phyloP scores from a whole-genome alignment of 768 basidiomycete species.

The Naganishia friedmannii region DNA sequence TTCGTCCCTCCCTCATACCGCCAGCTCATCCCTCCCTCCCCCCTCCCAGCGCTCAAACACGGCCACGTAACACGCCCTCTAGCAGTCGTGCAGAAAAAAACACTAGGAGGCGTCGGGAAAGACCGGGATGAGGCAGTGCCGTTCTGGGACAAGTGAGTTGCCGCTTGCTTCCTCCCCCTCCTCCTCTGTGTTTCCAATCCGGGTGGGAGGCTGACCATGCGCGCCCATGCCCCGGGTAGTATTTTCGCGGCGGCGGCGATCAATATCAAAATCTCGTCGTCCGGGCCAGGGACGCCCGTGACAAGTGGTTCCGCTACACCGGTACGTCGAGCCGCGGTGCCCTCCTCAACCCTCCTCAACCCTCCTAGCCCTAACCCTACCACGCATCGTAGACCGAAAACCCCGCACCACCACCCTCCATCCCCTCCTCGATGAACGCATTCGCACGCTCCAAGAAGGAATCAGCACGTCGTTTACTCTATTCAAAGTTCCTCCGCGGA shows the following conservation, averaged over 20 bases:
- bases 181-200: background rate
- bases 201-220: too few species aligned
- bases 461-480: conserved; percentile 70
- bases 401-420: conserved; percentile 24
- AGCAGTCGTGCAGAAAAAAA: conserved; percentile 77
- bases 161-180: too few species aligned
- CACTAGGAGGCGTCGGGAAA: conserved; percentile 79
- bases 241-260: conserved; percentile 78
- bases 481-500: conserved; percentile 77
- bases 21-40: background rate
- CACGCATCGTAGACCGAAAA: conserved; percentile 29
- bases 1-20: background rate
- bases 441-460: conserved; percentile 64
- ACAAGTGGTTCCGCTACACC: conserved; percentile 28
- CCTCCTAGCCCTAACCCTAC: too few species aligned
- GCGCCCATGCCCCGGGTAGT: conserved; percentile 56
- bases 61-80: conserved; percentile 76
- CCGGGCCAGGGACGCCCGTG: conserved; percentile 17
- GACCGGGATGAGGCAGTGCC: conserved; percentile 93
- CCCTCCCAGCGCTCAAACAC: conserved; percentile 63
- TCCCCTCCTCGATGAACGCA: conserved; percentile 44
- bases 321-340: conserved; percentile 51
- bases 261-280: conserved; percentile 64
- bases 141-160: conserved; percentile 97
- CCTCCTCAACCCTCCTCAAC: too few species aligned